These are phyloP conservation scores for Fusarium hostae DNA, from an alignment of 2,329 filamentous ascomycete genomes.

Conservation along the genomic window DNA sequence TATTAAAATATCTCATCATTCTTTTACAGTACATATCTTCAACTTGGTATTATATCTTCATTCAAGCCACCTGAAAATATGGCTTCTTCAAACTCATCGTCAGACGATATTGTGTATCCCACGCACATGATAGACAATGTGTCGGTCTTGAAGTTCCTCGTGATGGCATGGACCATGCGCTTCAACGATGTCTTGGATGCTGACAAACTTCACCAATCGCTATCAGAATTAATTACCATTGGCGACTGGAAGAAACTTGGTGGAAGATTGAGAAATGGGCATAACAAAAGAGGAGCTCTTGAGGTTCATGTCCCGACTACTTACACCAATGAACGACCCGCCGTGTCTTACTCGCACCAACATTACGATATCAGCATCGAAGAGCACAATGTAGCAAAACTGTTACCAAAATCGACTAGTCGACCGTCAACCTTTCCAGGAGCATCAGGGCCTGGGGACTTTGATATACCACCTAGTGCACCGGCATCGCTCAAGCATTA, in stretches of 20 bases:
- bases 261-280: background rate
- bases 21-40: background rate
- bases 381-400: fast-evolving
- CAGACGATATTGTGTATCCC: background rate
- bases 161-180: background rate
- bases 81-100: fast-evolving
- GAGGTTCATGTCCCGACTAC: background rate
- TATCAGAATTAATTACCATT: background rate
- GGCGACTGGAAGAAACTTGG: background rate
- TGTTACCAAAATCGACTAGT: fast-evolving
- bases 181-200: background rate
- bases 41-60: fast-evolving
- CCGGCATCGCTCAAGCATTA: fast-evolving
- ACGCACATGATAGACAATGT: background rate
- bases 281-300: background rate
- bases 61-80: background rate
- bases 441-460: fast-evolving
- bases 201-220: background rate
- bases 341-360: background rate
- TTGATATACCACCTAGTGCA: fast-evolving
- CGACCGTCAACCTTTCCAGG: background rate
- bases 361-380: background rate
- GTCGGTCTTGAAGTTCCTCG: fast-evolving
- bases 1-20: background rate
- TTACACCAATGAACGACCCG: background rate